Conservation (phyloP, 257 asterid species). For the Scutellaria barbata region DNA sequence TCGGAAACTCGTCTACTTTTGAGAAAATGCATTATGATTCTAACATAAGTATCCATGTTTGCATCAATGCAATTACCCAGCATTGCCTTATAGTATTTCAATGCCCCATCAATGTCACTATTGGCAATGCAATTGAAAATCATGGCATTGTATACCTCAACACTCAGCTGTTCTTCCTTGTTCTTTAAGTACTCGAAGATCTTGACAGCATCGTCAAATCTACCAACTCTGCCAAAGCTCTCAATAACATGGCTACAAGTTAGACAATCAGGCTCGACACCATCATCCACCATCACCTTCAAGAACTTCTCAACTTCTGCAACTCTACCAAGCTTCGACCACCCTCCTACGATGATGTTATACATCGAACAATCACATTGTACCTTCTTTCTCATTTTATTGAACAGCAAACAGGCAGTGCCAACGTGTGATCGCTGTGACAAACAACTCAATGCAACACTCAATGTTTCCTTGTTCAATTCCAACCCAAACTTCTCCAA, state of each 20-base stretch:
- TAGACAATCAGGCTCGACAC: constrained; percentile 62
- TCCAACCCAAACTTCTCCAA: constrained; percentile 62
- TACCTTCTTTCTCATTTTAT: constrained; percentile 60
- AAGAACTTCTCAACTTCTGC: constrained; percentile 62
- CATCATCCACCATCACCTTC: constrained; percentile 73
- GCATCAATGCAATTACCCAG: constrained; percentile 52
- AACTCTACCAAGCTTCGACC: constrained; percentile 75
- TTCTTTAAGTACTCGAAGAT: constrained; percentile 62
- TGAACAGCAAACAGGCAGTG: constrained; percentile 62
- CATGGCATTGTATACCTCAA: constrained; percentile 78
- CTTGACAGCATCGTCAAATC: constrained; percentile 60
- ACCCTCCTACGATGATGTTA: constrained; percentile 72
- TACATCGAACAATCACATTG: constrained; percentile 51
- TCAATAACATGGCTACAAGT: constrained; percentile 69
- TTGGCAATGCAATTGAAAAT: constrained; percentile 58
- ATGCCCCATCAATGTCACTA: constrained; percentile 62
- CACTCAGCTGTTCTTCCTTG: constrained; percentile 45
- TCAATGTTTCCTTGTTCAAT: constrained; percentile 50
- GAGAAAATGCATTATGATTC: constrained; percentile 59
- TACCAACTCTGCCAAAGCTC: constrained; percentile 84
- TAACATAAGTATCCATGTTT: constrained; percentile 62
- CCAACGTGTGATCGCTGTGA: constrained; percentile 60
- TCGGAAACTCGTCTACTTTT: constrained; percentile 76
- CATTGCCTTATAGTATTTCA: constrained; percentile 61
- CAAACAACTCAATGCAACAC: constrained; percentile 64